Conservation (phyloP, 208 protist genomes). For the Tetramitus jugosus region DNA sequence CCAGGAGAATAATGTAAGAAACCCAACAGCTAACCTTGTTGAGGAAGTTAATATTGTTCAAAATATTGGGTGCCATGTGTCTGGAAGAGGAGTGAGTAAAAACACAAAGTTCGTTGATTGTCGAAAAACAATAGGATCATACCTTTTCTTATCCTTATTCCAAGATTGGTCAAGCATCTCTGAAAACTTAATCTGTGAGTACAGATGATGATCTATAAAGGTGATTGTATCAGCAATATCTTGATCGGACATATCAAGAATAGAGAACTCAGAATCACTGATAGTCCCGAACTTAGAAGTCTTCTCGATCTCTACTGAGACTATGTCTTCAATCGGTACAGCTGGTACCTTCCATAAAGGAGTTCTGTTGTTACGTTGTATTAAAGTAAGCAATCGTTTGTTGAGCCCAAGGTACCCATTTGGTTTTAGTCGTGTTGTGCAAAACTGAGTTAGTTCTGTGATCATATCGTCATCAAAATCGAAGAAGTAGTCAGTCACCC, state of each 20-base stretch:
- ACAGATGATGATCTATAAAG: background rate
- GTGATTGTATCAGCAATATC: slow-evolving; percentile 3
- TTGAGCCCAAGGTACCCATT: no score
- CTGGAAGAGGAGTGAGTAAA: no score
- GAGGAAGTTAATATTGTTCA: background rate
- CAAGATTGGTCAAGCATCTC: slow-evolving; percentile 12
- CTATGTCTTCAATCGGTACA: no score
- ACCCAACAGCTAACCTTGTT: background rate
- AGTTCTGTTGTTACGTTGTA: no score
- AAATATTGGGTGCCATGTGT: slow-evolving; percentile 11
- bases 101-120: no score
- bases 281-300: no score
- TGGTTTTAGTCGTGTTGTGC: background rate
- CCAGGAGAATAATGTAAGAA: background rate
- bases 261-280: no score
- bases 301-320: no score
- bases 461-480: slow-evolving; percentile 19
- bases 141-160: slow-evolving; percentile 20
- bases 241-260: background rate
- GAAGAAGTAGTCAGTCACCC: background rate
- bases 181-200: background rate
- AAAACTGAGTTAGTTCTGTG: background rate
- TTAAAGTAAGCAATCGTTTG: no score
- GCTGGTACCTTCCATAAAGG: no score
- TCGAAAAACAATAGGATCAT: background rate